Evolutionary conservation across 2,329 filamentous ascomycete species (phyloP), one percentile per base, ranked within the genome.

Genomic region (Aspergillus luchuensis): DNA sequence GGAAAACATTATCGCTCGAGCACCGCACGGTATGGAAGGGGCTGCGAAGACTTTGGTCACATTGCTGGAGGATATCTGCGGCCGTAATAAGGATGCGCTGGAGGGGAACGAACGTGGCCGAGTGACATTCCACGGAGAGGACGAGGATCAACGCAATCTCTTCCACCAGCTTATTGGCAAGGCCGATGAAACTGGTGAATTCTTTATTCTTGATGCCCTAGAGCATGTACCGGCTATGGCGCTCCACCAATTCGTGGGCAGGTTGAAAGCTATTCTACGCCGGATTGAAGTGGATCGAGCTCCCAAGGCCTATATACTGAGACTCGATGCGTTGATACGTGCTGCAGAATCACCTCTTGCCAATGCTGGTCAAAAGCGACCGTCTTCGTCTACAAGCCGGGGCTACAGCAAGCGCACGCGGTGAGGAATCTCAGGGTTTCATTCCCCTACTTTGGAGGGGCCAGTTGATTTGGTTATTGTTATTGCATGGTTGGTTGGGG

Each of bases 261-360:
- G 67, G 28, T 65, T 80, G 30, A 66, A 65, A 11, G 65, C 65
- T 5, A 69, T 77, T 11, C 71, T 75, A 15, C 67, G 66, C 63
- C 80, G 81, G 66, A 78, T 84, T 54, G 76, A 82, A 64, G 72
- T 78, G 43, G 78, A 80, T 57, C 71, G 72, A 21, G 74, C 75
- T 0, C 76, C 77, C 15, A 71, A 68, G 54, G 65, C 65, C 8
- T 79, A 75, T 54, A 67, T 78, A 30, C 60, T 74, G 30, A 73
- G 71, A 38, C 65, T 79, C 13, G 68, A 65, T 36, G 60, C 64
- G 3, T 51, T 79, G 48, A 69, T 77, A 30, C 70, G 74, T 23
- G 60, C 59, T 30, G 69, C 69, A 15, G 72, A 73, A 60, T 64
- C 71, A 5, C 61, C 57, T 30, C 61, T 59, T 38, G 56, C 65